Percentiles rank a stretch among this genome's conserved stretches.
Conservation (phyloP, 2,329 filamentous ascomycete genomes). For the Fusarium stilboides region DNA sequence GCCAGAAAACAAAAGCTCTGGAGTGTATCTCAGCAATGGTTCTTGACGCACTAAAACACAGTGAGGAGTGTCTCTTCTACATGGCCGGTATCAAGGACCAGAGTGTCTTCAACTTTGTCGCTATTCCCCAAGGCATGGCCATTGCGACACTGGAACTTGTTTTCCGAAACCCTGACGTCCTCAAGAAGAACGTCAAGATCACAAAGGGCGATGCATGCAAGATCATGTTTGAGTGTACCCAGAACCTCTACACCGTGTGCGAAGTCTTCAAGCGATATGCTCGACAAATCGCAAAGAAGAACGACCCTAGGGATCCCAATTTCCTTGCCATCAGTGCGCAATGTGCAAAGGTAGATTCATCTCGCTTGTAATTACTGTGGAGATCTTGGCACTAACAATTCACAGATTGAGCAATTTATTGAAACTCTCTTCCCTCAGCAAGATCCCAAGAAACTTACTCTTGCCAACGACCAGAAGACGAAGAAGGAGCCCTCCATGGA, state of each 20-base stretch:
- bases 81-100: slow-evolving; percentile 95
- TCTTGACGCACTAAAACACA: slow-evolving; percentile 87
- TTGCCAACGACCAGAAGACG: slow-evolving; percentile 57
- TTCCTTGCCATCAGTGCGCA: slow-evolving; percentile 92
- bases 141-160: slow-evolving; percentile 94
- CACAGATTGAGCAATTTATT: slow-evolving; percentile 93
- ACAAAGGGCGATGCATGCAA: slow-evolving; percentile 94
- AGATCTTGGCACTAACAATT: slow-evolving; percentile 26
- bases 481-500: slow-evolving; percentile 63
- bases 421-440: slow-evolving; percentile 92
- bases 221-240: slow-evolving; percentile 92
- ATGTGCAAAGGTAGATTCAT: slow-evolving; percentile 79
- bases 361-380: rapidly evolving
- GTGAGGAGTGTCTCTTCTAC: slow-evolving; percentile 96
- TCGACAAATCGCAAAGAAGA: slow-evolving; percentile 90
- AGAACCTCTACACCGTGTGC: slow-evolving; percentile 87
- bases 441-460: slow-evolving; percentile 73
- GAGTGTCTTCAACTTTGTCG: slow-evolving; percentile 98
- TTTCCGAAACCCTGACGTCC: slow-evolving; percentile 91
- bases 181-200: slow-evolving; percentile 93
- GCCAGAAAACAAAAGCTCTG: slow-evolving; percentile 82
- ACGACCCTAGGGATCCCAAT: slow-evolving; percentile 92
- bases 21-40: slow-evolving; percentile 96
- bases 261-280: slow-evolving; percentile 85
- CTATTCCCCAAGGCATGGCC: slow-evolving; percentile 97